Evolutionary conservation across 2,329 filamentous ascomycete genomes (phyloP).

Genomic region (Hysterium pulicare): DNA sequence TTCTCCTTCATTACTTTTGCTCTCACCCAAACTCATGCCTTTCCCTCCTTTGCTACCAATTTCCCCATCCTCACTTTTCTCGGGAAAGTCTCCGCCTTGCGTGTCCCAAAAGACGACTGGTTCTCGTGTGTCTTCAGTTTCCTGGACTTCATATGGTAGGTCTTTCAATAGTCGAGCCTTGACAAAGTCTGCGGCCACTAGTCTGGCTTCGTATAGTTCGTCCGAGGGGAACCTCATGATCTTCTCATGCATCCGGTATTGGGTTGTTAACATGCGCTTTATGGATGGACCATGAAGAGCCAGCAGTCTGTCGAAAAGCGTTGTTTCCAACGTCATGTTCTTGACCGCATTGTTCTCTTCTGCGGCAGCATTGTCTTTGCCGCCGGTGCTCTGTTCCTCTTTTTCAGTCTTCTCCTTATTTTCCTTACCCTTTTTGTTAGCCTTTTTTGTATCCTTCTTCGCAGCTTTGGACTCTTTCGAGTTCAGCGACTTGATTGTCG

Average conservation of each 20-base stretch:
- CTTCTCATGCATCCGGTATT: constrained; percentile 95
- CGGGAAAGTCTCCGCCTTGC: constrained; percentile 87
- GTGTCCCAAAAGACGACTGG: constrained; percentile 94
- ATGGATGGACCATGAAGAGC: constrained; percentile 75
- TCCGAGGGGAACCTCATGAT: constrained; percentile 95
- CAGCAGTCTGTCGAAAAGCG: constrained; percentile 86
- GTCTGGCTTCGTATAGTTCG: constrained; percentile 77
- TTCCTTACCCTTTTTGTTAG: constrained; percentile 41
- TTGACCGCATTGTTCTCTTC: constrained; percentile 47
- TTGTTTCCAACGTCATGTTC: constrained; percentile 71
- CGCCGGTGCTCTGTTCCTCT: constrained; percentile 15
- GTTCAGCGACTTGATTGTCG: constrained; percentile 80
- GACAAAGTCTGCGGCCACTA: constrained; percentile 78
- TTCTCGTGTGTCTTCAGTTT: constrained; percentile 82
- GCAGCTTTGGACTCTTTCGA: constrained; percentile 35
- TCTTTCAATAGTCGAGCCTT: constrained; percentile 71
- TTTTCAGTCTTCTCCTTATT: constrained; percentile 32
- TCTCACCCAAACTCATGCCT: constrained; percentile 60
- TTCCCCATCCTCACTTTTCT: constrained; percentile 73
- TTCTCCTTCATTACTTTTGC: constrained; percentile 91
- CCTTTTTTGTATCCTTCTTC: constrained; percentile 33
- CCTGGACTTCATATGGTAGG: constrained; percentile 71
- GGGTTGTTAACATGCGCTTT: constrained; percentile 92
- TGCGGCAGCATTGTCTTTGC: constrained; percentile 25
- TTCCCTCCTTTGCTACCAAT: constrained; percentile 48